Evolutionary conservation across 176 grass and related monocot genomes (phyloP), one percentile per base, ranked within the genome.

Genomic region (Thinopyrum elongatum): DNA sequence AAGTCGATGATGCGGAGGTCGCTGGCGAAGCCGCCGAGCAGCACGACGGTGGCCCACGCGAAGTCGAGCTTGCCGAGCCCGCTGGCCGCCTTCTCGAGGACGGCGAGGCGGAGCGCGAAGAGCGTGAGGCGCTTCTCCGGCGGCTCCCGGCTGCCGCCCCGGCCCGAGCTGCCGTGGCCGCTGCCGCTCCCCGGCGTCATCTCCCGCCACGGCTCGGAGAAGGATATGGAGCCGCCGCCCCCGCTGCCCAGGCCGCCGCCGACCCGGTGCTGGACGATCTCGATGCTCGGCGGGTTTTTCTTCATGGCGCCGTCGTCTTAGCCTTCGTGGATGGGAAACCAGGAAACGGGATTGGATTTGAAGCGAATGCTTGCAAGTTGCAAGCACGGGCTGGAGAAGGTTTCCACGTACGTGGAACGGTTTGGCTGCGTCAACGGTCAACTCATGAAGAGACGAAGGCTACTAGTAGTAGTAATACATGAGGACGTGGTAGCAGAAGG

Each of bases 11-110:
- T 65, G 0, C 0, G 0, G 30, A 94, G 84, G 19, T 13, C 6
- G 79, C 68, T 74, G 5, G 89, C 87, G 62, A 92, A 94, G 23
- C 92, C 92, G 29, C 92, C 87, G 2, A 94, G 89, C 77, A 92
- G 92, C 39, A 94, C 81, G 1, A 92, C 87, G 10, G 92, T 92
- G 44, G 92, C 92, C 92, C 92, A 94, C 53, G 85, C 49, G 84
- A 94, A 94, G 81, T 85, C 76, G 0, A 94, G 87, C 19, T 28
- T 87, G 0, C 92, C 92, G 34, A 94, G 65, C 21, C 87, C 81
- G 55, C 81, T 89, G 7, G 87, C 92, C 6, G 84, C 64, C 29
- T 94, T 88, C 92, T 94, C 92, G 11, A 94, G 57, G 25, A 94
- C 80, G 23, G 92, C 92, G 0, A 94, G 89, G 0, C 89, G 84